These are phyloP conservation scores for Talaromyces proteolyticus DNA, from an alignment of 495 filamentous ascomycete species.

Conservation along the genomic window DNA sequence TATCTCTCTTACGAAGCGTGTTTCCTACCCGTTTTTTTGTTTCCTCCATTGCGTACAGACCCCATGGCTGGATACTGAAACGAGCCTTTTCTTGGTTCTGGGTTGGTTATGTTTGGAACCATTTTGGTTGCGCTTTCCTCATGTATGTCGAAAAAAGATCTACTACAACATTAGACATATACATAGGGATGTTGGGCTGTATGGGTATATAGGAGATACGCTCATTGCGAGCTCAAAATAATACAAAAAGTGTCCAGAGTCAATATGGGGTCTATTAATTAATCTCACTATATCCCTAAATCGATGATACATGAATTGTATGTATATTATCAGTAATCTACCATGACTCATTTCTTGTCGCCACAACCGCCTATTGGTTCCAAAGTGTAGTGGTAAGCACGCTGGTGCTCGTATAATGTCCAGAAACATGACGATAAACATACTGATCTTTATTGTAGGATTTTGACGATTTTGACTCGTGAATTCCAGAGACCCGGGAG, in stretches of 20 bases:
- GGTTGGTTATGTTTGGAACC: background rate
- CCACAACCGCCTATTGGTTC: no score
- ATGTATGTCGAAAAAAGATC: background rate
- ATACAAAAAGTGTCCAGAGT: background rate
- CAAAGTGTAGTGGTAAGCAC: no score
- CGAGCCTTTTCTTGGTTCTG: constrained; percentile 7
- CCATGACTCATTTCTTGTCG: no score
- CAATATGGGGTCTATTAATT: background rate
- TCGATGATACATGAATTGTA: background rate
- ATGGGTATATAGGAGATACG: background rate
- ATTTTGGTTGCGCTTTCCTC: no score
- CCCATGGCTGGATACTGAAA: no score
- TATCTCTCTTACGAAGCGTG: background rate
- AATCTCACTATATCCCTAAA: background rate
- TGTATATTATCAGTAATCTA: no score
- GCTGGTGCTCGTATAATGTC: no score
- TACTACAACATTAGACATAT: background rate
- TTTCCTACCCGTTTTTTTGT: constrained; percentile 9
- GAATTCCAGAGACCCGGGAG: no score
- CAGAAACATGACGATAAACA: no score
- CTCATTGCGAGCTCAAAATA: background rate
- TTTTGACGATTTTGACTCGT: no score
- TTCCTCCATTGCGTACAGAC: background rate
- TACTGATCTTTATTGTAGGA: no score
- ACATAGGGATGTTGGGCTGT: background rate